Evolutionary conservation across 306 rosid genomes (phyloP).

Genomic region (Cucurbita ficifolia): DNA sequence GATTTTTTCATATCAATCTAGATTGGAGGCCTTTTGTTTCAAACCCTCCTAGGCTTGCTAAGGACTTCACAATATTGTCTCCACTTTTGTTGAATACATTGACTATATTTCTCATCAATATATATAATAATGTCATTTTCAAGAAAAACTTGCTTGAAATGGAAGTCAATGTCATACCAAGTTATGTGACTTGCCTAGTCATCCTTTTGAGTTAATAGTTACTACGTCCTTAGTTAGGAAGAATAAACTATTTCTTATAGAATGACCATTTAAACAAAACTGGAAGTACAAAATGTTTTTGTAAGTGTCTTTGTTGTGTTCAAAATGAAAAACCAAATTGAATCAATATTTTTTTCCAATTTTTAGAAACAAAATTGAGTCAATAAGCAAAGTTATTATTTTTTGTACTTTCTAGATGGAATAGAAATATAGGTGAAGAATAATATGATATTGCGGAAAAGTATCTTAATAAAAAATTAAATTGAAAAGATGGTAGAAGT

Average conservation of each 20-base stretch:
- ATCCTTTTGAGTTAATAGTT: background rate
- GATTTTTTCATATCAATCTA: too few relatives aligned
- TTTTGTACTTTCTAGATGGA: background rate
- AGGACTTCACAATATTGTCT: too few relatives aligned
- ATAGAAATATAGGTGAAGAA: background rate
- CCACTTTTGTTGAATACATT: too few relatives aligned
- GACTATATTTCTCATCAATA: too few relatives aligned
- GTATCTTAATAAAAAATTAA: background rate
- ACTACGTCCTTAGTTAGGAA: background rate
- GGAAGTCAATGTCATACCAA: background rate
- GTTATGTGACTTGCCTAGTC: background rate
- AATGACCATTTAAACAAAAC: background rate
- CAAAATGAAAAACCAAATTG: background rate
- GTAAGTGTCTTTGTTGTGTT: background rate
- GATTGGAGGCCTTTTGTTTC: too few relatives aligned
- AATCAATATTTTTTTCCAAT: background rate
- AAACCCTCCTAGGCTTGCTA: too few relatives aligned
- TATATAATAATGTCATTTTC: too few relatives aligned
- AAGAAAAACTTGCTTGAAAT: too few relatives aligned
- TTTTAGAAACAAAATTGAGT: background rate
- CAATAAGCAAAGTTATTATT: background rate
- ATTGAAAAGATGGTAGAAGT: slow-evolving; percentile 4
- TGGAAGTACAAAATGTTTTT: background rate
- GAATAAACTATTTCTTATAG: background rate
- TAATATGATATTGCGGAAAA: background rate